A percentile compares a stretch with the other conserved stretches of the same genome.
These are phyloP conservation scores for Physcomitrium patens DNA, from an alignment of 225 moss, liverwort and hornwort species.

Conservation along the genomic window DNA sequence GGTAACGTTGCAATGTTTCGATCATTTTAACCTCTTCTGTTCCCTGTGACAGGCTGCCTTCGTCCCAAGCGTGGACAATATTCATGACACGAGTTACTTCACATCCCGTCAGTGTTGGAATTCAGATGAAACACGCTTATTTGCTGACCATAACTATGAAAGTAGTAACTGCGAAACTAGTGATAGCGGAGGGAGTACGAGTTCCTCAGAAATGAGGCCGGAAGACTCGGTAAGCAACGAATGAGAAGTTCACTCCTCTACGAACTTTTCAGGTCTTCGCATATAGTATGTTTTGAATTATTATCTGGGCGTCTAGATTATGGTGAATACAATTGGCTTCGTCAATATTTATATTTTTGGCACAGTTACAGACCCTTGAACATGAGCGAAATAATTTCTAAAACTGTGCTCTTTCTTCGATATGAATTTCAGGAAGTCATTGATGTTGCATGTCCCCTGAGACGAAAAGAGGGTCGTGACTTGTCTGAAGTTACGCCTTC, in stretches of 20 bases:
- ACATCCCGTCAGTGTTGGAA: conserved; percentile 90
- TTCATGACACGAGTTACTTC: conserved; percentile 97
- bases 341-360: neutral
- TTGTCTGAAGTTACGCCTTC: conserved; percentile 78
- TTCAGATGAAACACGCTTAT: conserved; percentile 69
- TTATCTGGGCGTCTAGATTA: neutral
- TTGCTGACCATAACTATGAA: conserved; percentile 84
- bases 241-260: conserved; percentile 1
- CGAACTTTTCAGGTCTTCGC: neutral
- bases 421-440: conserved; percentile 50
- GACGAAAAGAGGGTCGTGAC: conserved; percentile 77
- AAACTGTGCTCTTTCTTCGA: conserved; percentile 2
- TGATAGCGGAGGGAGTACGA: conserved; percentile 88
- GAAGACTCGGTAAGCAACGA: conserved; percentile 73
- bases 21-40: neutral
- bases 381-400: conserved; percentile 6
- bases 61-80: conserved; percentile 93
- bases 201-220: conserved; percentile 78
- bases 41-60: conserved; percentile 78
- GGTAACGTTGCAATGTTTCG: neutral
- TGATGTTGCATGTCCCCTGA: conserved; percentile 54
- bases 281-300: neutral
- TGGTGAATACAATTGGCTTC: neutral
- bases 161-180: conserved; percentile 88
- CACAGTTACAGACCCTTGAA: neutral